phyloP scores from a whole-genome alignment of 2,329 filamentous ascomycete species.

The Fusarium graminum region DNA sequence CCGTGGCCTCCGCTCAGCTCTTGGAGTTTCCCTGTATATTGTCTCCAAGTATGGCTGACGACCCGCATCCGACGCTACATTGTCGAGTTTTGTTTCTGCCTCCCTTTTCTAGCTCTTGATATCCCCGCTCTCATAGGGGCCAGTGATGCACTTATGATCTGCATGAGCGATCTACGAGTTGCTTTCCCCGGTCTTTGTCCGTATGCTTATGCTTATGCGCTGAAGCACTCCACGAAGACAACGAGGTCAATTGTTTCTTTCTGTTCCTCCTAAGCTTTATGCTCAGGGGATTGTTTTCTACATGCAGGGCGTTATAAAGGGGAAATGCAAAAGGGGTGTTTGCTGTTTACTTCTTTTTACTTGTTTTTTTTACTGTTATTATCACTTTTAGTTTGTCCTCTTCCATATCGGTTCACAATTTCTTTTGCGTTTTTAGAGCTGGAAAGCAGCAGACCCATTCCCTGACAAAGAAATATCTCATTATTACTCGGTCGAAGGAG shows the following conservation, averaged over 20 bases:
- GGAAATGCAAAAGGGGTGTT: slow-evolving; percentile 45
- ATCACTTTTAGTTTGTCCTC: slow-evolving; percentile 43
- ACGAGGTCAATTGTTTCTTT: slow-evolving; percentile 42
- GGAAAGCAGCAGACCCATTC: slow-evolving; percentile 48
- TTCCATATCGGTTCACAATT: slow-evolving; percentile 40
- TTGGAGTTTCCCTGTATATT: slow-evolving; percentile 50
- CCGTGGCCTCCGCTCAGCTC: slow-evolving; percentile 20
- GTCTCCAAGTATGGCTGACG: slow-evolving; percentile 42
- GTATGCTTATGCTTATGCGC: slow-evolving; percentile 37
- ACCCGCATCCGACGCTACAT: slow-evolving; percentile 31
- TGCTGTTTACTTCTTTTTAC: slow-evolving; percentile 42
- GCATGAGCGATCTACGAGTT: slow-evolving; percentile 64
- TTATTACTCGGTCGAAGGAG: slow-evolving; percentile 32
- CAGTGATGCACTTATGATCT: slow-evolving; percentile 60
- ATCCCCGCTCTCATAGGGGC: slow-evolving; percentile 52
- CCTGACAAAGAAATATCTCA: slow-evolving; percentile 46
- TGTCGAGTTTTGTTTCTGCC: slow-evolving; percentile 40
- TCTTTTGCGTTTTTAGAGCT: slow-evolving; percentile 50
- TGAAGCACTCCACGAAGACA: slow-evolving; percentile 38
- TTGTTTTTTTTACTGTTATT: slow-evolving; percentile 34
- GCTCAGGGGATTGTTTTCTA: slow-evolving; percentile 47
- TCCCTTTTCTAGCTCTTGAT: slow-evolving; percentile 54
- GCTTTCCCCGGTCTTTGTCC: slow-evolving; percentile 42
- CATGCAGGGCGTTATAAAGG: slow-evolving; percentile 54
- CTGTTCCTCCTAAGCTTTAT: slow-evolving; percentile 31